A percentile compares a stretch with the other conserved stretches of the same genome.
Conservation (phyloP, 768 basidiomycete species). For the Sporobolomyces roseus region DNA sequence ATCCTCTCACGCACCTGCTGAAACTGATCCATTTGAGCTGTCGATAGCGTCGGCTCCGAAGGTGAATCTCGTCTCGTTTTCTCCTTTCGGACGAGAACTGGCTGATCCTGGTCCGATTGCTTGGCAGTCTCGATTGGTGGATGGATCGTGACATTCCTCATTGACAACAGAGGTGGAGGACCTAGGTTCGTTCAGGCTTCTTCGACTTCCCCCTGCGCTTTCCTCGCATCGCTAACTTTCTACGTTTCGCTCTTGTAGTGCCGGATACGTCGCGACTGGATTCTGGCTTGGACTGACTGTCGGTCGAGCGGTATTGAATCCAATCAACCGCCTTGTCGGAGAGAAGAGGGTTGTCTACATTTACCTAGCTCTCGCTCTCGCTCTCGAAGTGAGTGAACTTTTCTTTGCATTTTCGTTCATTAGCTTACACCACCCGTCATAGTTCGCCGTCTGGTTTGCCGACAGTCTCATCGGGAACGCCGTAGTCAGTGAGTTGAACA, state of each 20-base stretch:
- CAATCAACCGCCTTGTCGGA: conserved; percentile 19
- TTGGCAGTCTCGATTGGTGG: conserved; percentile 39
- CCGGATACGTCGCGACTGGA: conserved; percentile 30
- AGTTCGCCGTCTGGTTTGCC: conserved; percentile 37
- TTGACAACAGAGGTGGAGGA: conserved; percentile 23
- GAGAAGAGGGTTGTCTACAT: conserved; percentile 15
- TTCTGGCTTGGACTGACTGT: conserved; percentile 23
- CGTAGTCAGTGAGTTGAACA: too few species aligned
- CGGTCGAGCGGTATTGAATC: conserved; percentile 5
- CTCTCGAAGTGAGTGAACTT: conserved; percentile 20
- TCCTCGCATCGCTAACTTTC: neutral
- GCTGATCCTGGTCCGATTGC: too few species aligned
- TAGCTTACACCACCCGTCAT: too few species aligned
- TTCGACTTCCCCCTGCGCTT: neutral
- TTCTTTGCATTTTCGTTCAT: too few species aligned
- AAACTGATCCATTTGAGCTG: too few species aligned
- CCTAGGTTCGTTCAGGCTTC: neutral
- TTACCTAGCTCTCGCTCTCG: conserved; percentile 12
- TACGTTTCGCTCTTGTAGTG: neutral
- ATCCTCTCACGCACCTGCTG: too few species aligned
- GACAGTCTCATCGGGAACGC: conserved; percentile 28
- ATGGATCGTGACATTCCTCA: conserved; percentile 36
- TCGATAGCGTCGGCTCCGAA: conserved; percentile 35
- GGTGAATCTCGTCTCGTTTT: too few species aligned
- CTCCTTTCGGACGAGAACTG: too few species aligned